These are phyloP conservation scores for Apiospora aurea DNA, from an alignment of 2,329 filamentous ascomycete genomes.

Conservation along the genomic window DNA sequence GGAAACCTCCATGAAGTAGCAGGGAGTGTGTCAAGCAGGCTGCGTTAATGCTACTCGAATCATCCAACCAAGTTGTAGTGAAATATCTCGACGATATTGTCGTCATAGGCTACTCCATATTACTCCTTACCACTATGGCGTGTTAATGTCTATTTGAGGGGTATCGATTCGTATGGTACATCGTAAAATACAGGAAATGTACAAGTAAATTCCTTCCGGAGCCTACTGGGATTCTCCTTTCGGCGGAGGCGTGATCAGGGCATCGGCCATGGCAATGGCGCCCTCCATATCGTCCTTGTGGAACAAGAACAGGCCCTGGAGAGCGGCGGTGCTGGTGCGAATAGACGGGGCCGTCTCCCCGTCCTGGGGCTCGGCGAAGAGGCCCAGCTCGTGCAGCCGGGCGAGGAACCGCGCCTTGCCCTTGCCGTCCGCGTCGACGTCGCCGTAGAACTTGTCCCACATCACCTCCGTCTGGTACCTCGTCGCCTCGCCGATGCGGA, in stretches of 20 bases:
- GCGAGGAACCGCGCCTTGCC: constrained; percentile 74
- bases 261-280: constrained; percentile 81
- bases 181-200: not conserved
- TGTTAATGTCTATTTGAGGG: not conserved
- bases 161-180: not conserved
- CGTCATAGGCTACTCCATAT: too few species aligned
- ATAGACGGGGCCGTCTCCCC: constrained; percentile 46
- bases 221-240: not conserved
- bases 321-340: constrained; percentile 83
- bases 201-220: not conserved
- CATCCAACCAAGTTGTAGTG: too few species aligned
- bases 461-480: constrained; percentile 83
- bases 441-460: constrained; percentile 95
- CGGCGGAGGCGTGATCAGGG: constrained; percentile 51
- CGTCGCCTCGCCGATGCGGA: constrained; percentile 87
- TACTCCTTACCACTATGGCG: too few species aligned
- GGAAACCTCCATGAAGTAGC: not conserved
- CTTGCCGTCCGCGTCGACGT: constrained; percentile 70
- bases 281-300: constrained; percentile 92
- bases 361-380: constrained; percentile 67
- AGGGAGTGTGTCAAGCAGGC: too few species aligned
- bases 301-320: constrained; percentile 94
- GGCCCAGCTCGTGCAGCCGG: constrained; percentile 71
- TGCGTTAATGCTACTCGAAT: too few species aligned
- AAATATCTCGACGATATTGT: too few species aligned